Conservation (phyloP, 208 protist genomes). For the Trypanosoma melophagium region DNA sequence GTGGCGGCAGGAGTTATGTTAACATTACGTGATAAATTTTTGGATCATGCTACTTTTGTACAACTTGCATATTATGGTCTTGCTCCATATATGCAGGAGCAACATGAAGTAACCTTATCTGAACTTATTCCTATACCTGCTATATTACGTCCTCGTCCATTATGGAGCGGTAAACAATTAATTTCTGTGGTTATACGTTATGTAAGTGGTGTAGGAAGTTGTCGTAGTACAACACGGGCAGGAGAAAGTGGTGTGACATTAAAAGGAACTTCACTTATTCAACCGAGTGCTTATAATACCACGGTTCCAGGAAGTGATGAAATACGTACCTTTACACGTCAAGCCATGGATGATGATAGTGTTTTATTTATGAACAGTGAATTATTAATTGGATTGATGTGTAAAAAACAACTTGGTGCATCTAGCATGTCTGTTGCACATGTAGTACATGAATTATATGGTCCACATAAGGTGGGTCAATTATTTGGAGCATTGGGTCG, state of each 20-base stretch:
- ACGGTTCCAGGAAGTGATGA: constrained; percentile 34
- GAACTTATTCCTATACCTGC: constrained; percentile 88
- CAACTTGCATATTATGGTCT: constrained; percentile 93
- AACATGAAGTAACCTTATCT: constrained; percentile 53
- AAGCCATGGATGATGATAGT: constrained; percentile 65
- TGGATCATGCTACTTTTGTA: constrained; percentile 91
- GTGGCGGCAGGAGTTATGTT: constrained; percentile 97
- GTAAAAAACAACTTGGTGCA: constrained; percentile 95
- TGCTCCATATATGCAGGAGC: constrained; percentile 68
- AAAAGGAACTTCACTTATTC: constrained; percentile 80
- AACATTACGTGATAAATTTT: constrained; percentile 96
- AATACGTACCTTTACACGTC: constrained; percentile 32
- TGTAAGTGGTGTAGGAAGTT: constrained; percentile 53
- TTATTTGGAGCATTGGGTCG: constrained; percentile 95
- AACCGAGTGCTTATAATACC: constrained; percentile 71
- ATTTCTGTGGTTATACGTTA: constrained; percentile 87
- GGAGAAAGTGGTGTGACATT: constrained; percentile 78
- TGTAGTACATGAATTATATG: constrained; percentile 97
- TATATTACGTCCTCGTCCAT: constrained; percentile 92
- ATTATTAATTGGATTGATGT: constrained; percentile 97
- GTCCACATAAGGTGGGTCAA: constrained; percentile 89
- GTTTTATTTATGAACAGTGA: constrained; percentile 94
- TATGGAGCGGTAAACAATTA: constrained; percentile 99
- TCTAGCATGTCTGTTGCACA: constrained; percentile 91
- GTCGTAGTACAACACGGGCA: neutral